Percentiles rank a stretch among this genome's conserved stretches.
phyloP scores from a whole-genome alignment of 768 basidiomycete genomes.

The Xanthoconium purpureum region DNA sequence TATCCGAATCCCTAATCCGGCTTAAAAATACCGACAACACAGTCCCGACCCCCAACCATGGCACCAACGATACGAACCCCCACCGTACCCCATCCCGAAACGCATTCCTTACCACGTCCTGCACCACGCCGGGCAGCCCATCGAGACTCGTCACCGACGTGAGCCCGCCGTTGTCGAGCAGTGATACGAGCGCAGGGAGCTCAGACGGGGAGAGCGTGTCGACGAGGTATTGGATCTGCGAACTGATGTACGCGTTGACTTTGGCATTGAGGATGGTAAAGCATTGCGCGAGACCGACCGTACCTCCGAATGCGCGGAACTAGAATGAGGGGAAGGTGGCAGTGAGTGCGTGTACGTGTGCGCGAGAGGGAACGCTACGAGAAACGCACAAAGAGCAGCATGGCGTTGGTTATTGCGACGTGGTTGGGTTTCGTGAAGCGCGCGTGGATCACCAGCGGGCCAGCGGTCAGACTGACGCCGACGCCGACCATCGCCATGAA shows the following conservation, averaged over 20 bases:
- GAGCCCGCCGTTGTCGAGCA: conserved; percentile 27
- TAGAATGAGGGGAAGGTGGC: conserved; percentile 7
- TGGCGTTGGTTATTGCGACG: conserved; percentile 42
- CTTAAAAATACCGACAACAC: conserved; percentile 39
- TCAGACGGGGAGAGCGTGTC: conserved; percentile 32
- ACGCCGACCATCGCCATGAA: conserved; percentile 46
- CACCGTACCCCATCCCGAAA: conserved; percentile 41
- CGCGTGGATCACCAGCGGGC: conserved; percentile 42
- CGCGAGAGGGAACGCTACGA: not conserved
- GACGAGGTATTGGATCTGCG: conserved; percentile 18
- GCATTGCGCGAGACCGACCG: conserved; percentile 52
- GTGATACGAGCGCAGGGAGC: conserved; percentile 21
- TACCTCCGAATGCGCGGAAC: conserved; percentile 51
- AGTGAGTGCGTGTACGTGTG: not conserved
- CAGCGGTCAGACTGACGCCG: conserved; percentile 41
- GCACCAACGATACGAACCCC: conserved; percentile 47
- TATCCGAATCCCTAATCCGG: conserved; percentile 33
- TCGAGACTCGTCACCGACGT: conserved; percentile 37
- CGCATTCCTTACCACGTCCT: conserved; percentile 37
- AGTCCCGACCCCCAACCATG: conserved; percentile 40
- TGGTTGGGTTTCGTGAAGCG: conserved; percentile 43
- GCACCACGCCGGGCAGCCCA: conserved; percentile 35
- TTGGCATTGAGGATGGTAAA: conserved; percentile 45
- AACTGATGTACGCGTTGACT: conserved; percentile 35
- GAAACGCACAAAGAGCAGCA: conserved; percentile 43